Evolutionary conservation across 108 stramenopile genomes (phyloP).

Genomic region (Discostella pseudostelligera): DNA sequence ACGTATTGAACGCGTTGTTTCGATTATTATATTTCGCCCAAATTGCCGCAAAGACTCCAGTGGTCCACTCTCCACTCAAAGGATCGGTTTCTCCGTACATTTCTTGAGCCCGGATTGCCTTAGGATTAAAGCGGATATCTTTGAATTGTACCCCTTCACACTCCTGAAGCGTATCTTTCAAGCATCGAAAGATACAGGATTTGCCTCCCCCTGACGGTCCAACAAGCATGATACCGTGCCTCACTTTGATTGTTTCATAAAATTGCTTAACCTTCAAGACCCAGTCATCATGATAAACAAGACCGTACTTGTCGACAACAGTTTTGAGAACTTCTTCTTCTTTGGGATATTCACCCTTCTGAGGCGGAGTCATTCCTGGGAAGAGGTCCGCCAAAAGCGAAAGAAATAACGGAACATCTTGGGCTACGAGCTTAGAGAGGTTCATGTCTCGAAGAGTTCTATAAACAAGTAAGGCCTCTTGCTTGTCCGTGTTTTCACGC

Average conservation of each 20-base stretch:
- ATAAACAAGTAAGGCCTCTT: conserved; percentile 83
- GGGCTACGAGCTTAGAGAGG: conserved; percentile 87
- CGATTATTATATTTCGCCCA: conserved; percentile 92
- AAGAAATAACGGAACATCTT: conserved; percentile 91
- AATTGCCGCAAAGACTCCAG: conserved; percentile 91
- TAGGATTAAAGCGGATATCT: conserved; percentile 85
- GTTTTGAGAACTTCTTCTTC: conserved; percentile 65
- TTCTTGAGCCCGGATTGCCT: conserved; percentile 88
- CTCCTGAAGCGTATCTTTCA: conserved; percentile 75
- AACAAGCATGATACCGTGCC: conserved; percentile 93
- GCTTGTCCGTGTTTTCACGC: conserved; percentile 72
- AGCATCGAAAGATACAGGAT: conserved; percentile 80
- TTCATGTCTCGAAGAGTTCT: conserved; percentile 93
- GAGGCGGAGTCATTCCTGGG: conserved; percentile 71
- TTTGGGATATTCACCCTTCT: conserved; percentile 79
- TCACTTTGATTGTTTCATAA: conserved; percentile 73
- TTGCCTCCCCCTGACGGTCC: conserved; percentile 90
- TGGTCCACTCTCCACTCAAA: conserved; percentile 88
- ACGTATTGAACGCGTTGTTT: conserved; percentile 84
- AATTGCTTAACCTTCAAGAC: conserved; percentile 87
- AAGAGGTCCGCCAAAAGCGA: conserved; percentile 87
- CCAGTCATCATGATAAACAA: conserved; percentile 72
- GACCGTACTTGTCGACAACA: conserved; percentile 60
- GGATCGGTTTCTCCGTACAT: conserved; percentile 94
- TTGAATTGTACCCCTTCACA: conserved; percentile 72